phyloP scores from a whole-genome alignment of 202 grass and related monocot species.

The Schoenoplectus triqueter region DNA sequence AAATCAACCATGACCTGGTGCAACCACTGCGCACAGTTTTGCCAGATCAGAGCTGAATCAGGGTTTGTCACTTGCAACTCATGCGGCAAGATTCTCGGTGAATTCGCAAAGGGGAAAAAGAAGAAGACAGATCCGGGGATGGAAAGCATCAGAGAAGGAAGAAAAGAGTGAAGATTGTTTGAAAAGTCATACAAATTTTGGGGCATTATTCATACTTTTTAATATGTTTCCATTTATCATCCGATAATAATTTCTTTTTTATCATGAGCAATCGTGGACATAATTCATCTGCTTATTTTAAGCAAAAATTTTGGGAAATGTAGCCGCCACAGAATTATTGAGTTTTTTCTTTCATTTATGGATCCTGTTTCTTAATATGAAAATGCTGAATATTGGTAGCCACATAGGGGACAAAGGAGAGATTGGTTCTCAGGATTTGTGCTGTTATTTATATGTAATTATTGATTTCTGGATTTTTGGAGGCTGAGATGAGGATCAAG shows the following conservation, averaged over 20 bases:
- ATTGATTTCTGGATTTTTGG: not conserved
- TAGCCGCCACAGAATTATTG: constrained; percentile 22
- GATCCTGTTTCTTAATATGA: not conserved
- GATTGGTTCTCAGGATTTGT: not conserved
- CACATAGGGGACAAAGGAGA: not conserved
- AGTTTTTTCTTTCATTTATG: not conserved
- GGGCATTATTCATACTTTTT: not conserved
- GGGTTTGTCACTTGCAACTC: constrained; percentile 30
- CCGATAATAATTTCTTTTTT: not conserved
- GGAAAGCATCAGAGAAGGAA: not conserved
- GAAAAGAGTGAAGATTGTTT: no score
- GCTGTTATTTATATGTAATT: not conserved
- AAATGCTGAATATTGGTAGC: not conserved
- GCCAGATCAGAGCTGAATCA: constrained; percentile 24
- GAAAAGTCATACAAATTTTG: not conserved
- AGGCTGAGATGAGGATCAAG: no score
- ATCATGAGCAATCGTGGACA: not conserved
- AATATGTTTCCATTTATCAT: not conserved
- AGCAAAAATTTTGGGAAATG: constrained; percentile 30
- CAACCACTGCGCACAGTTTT: constrained; percentile 8
- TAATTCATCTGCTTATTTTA: not conserved
- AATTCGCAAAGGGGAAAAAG: constrained; percentile 29
- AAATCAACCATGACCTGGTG: constrained; percentile 41
- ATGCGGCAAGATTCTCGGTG: constrained; percentile 37
- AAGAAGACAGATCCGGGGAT: constrained; percentile 9